Conservation (phyloP, 2,329 filamentous ascomycete genomes). For the Beauveria sp. region DNA sequence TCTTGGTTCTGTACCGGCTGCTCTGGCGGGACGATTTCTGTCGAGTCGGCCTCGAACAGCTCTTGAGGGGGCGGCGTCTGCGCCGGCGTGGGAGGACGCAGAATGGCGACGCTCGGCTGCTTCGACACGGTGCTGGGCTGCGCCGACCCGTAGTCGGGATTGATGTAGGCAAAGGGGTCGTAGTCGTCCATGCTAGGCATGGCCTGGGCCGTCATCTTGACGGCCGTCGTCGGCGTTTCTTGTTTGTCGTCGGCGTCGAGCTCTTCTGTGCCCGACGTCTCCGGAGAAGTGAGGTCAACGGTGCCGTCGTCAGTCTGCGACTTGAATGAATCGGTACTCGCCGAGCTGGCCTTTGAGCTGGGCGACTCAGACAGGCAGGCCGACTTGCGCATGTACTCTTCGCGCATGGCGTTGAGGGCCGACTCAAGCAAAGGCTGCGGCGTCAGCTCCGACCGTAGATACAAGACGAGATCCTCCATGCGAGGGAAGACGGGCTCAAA, state of each 20-base stretch:
- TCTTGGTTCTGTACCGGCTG: neutral
- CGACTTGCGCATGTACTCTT: constrained; percentile 8
- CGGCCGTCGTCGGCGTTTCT: neutral
- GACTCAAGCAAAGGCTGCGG: constrained; percentile 36
- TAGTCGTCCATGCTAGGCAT: constrained; percentile 31
- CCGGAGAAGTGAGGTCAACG: neutral
- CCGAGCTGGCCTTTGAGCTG: neutral
- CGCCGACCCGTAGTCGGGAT: constrained; percentile 16
- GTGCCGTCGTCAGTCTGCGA: constrained; percentile 1
- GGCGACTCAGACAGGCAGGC: neutral
- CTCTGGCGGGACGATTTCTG: neutral
- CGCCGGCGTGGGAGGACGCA: constrained; percentile 34
- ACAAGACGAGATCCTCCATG: constrained; percentile 48
- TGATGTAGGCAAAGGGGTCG: constrained; percentile 36
- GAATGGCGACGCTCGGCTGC: constrained; percentile 19
- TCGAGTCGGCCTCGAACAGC: constrained; percentile 7
- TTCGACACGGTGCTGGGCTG: constrained; percentile 16
- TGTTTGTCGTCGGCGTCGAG: neutral
- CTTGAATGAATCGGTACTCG: neutral
- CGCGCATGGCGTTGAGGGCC: constrained; percentile 38
- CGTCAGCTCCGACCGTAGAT: constrained; percentile 37
- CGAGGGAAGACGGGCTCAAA: constrained; percentile 42
- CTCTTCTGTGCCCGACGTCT: neutral
- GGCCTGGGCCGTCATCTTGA: neutral
- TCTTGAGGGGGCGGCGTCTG: constrained; percentile 31